Evolutionary conservation across 352 stramenopile species (phyloP), one percentile per base, ranked within the genome.

Genomic region (Globisporangium megalacanthum): DNA sequence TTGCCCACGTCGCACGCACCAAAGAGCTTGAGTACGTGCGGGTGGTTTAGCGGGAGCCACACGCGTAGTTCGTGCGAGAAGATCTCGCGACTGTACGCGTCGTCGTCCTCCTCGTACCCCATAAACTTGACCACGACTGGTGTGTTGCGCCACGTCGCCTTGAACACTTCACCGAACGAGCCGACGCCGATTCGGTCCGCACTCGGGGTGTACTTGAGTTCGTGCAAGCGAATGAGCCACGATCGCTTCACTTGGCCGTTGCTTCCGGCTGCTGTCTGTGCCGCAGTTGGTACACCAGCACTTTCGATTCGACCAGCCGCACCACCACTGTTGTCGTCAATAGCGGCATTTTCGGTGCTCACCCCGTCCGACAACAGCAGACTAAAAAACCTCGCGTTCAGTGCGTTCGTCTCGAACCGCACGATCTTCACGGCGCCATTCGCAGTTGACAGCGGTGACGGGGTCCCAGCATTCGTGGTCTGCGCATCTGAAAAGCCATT

Each of bases 81-180:
- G 11, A 55, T 6, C 3, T 47, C n/a, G 5, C 10, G 8, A 14
- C 19, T 44, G 50, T 41, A 19, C 11, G 48, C 19, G 35, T 39
- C 35, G 3, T 19, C 11, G 13, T 42, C 48, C 25, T 41, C 22
- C n/a, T 52, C 48, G 25, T 52, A 52, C 25, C 48, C 48, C 49
- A 47, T 47, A 17, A 31, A 31, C n/a, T 49, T 49, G 44, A 49
- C 44, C 2, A 64, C 62, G 1, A 69, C 62, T 3, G 45, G 3
- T 13, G 39, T 52, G 1, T 36, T 17, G 3, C 35, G 35, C 35
- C 35, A 39, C 10, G 6, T 39, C 35, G 35, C 35, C 6, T 39
- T 39, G 35, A 39, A 39, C 35, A 39, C 35, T 39, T 39, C 35
- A 5, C 35, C 35, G 35, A 39, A 39, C 35, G 35, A 8, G 35